Evolutionary conservation across 805 yeast species (phyloP), one percentile per base, ranked within the genome.

Genomic region (Candida sphagnicola): DNA sequence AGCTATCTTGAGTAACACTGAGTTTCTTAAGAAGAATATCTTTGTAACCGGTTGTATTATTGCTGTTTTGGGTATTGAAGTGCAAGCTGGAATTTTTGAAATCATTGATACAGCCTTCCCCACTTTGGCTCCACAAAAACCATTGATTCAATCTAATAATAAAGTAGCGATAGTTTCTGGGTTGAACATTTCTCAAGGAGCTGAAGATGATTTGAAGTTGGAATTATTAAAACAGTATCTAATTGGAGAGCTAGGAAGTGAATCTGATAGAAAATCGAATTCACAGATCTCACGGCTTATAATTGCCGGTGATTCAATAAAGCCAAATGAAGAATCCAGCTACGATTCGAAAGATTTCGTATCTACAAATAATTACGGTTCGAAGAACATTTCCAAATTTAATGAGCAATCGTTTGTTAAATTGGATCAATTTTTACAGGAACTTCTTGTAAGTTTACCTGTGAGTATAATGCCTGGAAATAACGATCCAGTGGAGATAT

Each of bases 21-120:
- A 53, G 16, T 59, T 81, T 23, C 70, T 85, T 31, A 65, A 67
- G 36, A 54, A 59, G 5, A 67, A 76, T 14, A 74, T 82, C 2
- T 66, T 91, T 18, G 95, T 90, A 0, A 93, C 97, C 0, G 99
- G 99, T 3, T 74, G 80, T n/a, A 82, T 90, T 0, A 78, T 89
- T 5, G 98, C 91, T 0, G 75, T 89, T 1, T 57, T 89, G 8
- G 99, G 99, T 0, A 80, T 86, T 65, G 96, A 90, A 55, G 72
- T 84, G 6, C 79, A 75, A 33, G 80, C 89, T 0, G 98, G 98
- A 3, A 70, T 81, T 2, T 90, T 93, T 58, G 85, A 84, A 42
- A 86, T 87, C 4, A 76, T 86, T 48, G 98, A 90, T 53, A 68
- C 90, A 2, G 76, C 76, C 1, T 84, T 78, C 48, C 95, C 98